Evolutionary conservation across 192 early-diverging fungal species (phyloP), one percentile per base, ranked within the genome.

Genomic region (Backusella tuberculispora): DNA sequence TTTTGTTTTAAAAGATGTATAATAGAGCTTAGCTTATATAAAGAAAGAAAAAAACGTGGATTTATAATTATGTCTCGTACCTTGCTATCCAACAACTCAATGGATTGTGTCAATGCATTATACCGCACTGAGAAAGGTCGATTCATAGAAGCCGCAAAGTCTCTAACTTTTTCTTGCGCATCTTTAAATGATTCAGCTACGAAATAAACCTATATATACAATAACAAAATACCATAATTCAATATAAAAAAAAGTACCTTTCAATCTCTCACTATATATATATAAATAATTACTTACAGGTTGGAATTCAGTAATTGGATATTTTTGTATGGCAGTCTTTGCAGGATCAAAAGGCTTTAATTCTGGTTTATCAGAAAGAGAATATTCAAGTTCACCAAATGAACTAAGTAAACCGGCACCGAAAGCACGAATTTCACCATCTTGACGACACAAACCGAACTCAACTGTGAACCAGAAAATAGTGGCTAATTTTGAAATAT

Each of bases 371-470:
- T 91, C 91, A 6, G 92, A 87, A 38, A 97, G 78, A 43, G 86
- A 88, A 80, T 97, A 97, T 83, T 96, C 94, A 56, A 99, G 85
- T 86, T 99, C 97, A 77, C 97, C 97, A 86, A 96, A 97, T 47
- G 94, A 96, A 71, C 92, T 94, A 71, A 99, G 85, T 46, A 99
- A 75, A 24, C 97, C 97, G 0, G 96, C 96, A 53, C 97, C 97
- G 79, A 92, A 98, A 12, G 97, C 96, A 69, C 91, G 90, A 50
- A 96, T 79, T 45, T 90, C 84, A 15, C 81, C 85, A 47, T 86
- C 86, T 43, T 92, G 89, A 47, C 89, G 87, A 78, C 93, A 94
- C 21, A 97, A 81, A 9, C 97, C 97, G 88, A 97, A 99, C 83
- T 99, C 97, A 6, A 96, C 93, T 10, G 95, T 95, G 72, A 95